These are phyloP conservation scores for Aspergillus diversus DNA, from an alignment of 495 filamentous ascomycete genomes.

Conservation along the genomic window DNA sequence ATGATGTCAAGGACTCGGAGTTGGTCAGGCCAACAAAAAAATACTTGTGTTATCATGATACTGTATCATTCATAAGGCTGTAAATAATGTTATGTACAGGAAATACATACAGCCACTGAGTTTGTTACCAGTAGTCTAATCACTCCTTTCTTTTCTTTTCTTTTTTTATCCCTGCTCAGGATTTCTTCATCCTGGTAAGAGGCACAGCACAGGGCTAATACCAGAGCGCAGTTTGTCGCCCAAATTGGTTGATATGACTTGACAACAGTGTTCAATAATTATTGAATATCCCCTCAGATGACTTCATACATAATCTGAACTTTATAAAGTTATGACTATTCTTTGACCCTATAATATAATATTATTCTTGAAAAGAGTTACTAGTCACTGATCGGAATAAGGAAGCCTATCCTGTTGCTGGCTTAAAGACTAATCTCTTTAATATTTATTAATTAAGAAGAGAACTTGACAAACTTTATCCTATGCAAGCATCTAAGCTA, in stretches of 20 bases:
- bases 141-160: not conserved
- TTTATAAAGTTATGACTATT: no score
- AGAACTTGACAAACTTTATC: no score
- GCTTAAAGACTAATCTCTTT: no score
- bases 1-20: not conserved
- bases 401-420: no score
- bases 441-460: no score
- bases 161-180: not conserved
- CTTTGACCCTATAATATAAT: no score
- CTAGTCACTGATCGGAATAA: no score
- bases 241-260: not conserved
- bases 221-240: not conserved
- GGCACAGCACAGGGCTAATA: not conserved
- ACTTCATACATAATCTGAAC: no score
- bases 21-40: not conserved
- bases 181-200: not conserved
- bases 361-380: no score
- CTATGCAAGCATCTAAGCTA: no score
- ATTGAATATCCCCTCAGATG: no score
- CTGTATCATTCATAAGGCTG: conserved; percentile 20
- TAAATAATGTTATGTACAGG: conserved; percentile 14
- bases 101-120: conserved; percentile 4
- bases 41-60: conserved; percentile 6
- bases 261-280: not conserved
- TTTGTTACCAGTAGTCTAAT: not conserved